Conservation (phyloP, 345 rosid species). For the Acer yangbiense region DNA sequence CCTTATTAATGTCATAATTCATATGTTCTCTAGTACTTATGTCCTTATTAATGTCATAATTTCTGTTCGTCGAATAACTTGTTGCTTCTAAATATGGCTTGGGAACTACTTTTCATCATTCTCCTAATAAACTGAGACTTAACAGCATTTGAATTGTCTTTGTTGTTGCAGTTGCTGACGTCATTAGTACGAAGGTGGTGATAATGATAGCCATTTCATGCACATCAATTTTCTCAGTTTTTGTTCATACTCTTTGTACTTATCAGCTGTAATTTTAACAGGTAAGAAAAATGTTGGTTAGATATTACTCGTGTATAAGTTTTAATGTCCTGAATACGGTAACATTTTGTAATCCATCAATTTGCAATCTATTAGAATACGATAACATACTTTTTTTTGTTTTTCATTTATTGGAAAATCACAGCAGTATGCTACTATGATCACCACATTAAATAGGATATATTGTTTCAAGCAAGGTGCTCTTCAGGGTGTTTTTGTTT, state of each 20-base stretch:
- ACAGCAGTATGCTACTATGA: neutral
- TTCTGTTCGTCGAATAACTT: neutral
- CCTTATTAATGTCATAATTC: neutral
- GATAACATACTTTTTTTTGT: neutral
- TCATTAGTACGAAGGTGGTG: slow-evolving; percentile 88
- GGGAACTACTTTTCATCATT: neutral
- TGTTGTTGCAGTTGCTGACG: slow-evolving; percentile 71
- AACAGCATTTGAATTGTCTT: slow-evolving; percentile 20
- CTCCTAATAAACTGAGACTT: neutral
- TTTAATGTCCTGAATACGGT: neutral
- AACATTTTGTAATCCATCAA: neutral
- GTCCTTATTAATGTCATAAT: neutral
- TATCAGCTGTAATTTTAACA: neutral
- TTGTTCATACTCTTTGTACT: neutral
- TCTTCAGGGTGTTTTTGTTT: neutral
- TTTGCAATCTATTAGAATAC: neutral
- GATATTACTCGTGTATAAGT: neutral
- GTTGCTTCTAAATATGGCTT: neutral
- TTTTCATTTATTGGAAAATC: neutral
- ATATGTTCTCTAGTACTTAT: too few relatives aligned
- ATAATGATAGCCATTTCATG: slow-evolving; percentile 1
- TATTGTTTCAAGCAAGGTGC: neutral
- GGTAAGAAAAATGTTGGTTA: neutral
- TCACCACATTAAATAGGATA: neutral
- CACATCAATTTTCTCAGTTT: neutral